These are phyloP conservation scores for Penicillium frequentans DNA, from an alignment of 2,329 filamentous ascomycete genomes.

Conservation along the genomic window DNA sequence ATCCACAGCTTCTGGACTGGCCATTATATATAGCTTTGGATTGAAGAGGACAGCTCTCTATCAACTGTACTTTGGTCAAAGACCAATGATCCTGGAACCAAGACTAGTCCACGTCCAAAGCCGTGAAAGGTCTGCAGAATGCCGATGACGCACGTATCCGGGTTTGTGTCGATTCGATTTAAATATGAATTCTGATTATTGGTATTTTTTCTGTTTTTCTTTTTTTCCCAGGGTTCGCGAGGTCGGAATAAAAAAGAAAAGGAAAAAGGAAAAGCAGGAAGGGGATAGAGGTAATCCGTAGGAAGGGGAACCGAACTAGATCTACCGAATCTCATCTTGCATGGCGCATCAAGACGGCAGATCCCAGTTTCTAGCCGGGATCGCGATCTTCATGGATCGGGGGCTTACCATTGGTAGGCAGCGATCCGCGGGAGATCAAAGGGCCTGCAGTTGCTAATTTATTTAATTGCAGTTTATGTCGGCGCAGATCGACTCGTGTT, in stretches of 20 bases:
- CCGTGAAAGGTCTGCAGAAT: constrained; percentile 9
- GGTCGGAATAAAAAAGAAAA: not conserved
- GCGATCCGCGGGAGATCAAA: constrained; percentile 1
- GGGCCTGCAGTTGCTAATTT: not conserved
- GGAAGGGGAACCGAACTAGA: constrained; percentile 3
- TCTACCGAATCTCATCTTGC: constrained; percentile 12
- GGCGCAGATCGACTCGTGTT: constrained; percentile 15
- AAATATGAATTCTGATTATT: not conserved
- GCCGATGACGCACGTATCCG: constrained; percentile 16
- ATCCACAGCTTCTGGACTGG: constrained; percentile 2
- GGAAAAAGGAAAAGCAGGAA: constrained; percentile 1
- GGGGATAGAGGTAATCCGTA: not conserved
- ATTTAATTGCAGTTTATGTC: not conserved
- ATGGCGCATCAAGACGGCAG: constrained; percentile 6
- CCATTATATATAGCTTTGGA: constrained; percentile 13
- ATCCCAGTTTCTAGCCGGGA: constrained; percentile 5
- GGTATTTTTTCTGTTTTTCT: not conserved
- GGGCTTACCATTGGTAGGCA: constrained; percentile 6
- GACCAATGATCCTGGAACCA: constrained; percentile 3
- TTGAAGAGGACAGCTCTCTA: not conserved
- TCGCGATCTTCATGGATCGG: constrained; percentile 12
- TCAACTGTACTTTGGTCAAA: not conserved
- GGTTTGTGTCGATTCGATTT: not conserved
- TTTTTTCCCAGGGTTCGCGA: not conserved
- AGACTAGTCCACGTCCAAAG: constrained; percentile 6